phyloP scores from a whole-genome alignment of 1,284 basidiomycete genomes.

The Moesziomyces sp. region DNA sequence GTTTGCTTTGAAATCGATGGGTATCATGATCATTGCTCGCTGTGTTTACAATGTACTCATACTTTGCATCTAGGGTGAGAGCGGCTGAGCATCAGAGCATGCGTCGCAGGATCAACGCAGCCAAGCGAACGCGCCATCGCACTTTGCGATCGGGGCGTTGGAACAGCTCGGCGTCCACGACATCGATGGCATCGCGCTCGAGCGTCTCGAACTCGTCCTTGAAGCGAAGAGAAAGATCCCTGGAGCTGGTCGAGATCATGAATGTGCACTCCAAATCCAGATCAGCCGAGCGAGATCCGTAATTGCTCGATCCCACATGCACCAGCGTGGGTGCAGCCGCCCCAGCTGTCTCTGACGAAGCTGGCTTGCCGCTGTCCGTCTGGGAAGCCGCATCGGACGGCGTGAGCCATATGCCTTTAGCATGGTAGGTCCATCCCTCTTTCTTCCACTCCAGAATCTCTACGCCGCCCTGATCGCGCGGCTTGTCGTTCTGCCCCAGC shows the following conservation, averaged over 20 bases:
- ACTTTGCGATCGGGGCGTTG: constrained; percentile 74
- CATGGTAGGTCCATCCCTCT: constrained; percentile 97
- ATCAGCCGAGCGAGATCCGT: constrained; percentile 88
- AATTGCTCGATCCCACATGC: constrained; percentile 93
- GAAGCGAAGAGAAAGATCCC: constrained; percentile 62
- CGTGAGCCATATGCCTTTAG: constrained; percentile 76
- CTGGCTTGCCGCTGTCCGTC: not conserved
- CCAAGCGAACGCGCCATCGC: constrained; percentile 71
- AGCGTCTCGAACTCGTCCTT: constrained; percentile 70
- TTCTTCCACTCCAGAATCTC: constrained; percentile 79
- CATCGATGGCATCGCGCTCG: constrained; percentile 68
- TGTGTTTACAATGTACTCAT: no score
- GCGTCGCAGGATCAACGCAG: constrained; percentile 57
- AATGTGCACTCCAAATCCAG: constrained; percentile 94
- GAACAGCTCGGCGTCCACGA: constrained; percentile 71
- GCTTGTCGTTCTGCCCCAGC: constrained; percentile 45
- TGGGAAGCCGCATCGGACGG: not conserved
- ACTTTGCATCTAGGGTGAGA: no score
- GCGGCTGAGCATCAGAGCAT: constrained; percentile 45
- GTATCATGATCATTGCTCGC: constrained; percentile 10
- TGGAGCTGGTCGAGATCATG: constrained; percentile 75
- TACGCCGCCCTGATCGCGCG: not conserved
- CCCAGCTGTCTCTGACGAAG: not conserved
- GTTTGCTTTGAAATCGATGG: constrained; percentile 1
- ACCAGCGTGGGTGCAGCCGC: constrained; percentile 70